These are phyloP conservation scores for Sporothrix pseudoabietina DNA, from an alignment of 2,329 filamentous ascomycete genomes.

Conservation along the genomic window DNA sequence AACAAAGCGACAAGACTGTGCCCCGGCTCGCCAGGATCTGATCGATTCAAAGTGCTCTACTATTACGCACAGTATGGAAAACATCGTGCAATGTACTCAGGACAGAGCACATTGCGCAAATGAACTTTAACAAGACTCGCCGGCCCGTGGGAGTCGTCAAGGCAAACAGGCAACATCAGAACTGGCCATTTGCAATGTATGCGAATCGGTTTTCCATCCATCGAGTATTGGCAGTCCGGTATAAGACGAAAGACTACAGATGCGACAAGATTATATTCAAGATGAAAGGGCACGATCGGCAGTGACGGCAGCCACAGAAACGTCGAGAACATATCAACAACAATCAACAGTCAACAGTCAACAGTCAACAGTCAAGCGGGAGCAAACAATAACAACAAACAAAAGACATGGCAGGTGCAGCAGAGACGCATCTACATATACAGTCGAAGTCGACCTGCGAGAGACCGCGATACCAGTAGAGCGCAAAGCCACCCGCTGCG, in stretches of 20 bases:
- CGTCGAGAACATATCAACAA: background rate
- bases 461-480: background rate
- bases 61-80: background rate
- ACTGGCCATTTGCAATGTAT: background rate
- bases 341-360: background rate
- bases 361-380: background rate
- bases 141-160: background rate
- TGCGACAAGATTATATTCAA: conserved; percentile 7
- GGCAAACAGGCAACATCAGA: background rate
- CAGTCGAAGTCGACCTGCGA: background rate
- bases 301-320: background rate
- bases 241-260: background rate
- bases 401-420: background rate
- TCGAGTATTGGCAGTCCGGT: background rate
- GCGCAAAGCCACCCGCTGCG: background rate
- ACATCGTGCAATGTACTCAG: background rate
- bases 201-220: background rate
- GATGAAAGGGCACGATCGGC: conserved; percentile 10
- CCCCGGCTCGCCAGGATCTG: background rate
- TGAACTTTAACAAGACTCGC: background rate
- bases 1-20: background rate
- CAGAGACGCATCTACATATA: background rate
- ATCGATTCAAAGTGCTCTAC: too few species aligned
- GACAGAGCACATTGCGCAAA: too few species aligned
- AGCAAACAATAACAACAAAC: background rate